Evolutionary conservation across 2,329 filamentous ascomycete genomes (phyloP), one percentile per base, ranked within the genome.

Genomic region (Sarocladium oryzae): DNA sequence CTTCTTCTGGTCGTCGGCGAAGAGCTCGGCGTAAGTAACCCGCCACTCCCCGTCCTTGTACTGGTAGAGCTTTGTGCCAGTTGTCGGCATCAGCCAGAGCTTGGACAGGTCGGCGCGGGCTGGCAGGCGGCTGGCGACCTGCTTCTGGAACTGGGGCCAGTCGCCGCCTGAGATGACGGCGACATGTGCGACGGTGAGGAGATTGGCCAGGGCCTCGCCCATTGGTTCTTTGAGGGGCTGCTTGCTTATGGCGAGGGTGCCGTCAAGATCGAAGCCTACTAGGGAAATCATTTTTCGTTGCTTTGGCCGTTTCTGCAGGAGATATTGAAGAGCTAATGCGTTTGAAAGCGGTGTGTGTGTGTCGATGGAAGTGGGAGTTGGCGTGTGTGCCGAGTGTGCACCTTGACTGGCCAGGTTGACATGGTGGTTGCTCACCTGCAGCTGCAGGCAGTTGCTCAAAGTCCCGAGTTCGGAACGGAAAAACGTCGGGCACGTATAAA

Each of bases 61-160:
- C 21, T 57, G 63, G 58, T 69, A 73, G 8, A 72, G 65, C 33
- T 52, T 49, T 33, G 51, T 52, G 15, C 51, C 43, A 4, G 51
- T 52, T 10, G 68, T 70, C 2, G 69, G 69, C 66, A 71, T 66
- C n/a, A 71, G 60, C 68, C 67, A 71, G 24, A 71, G 62, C 45
- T 61, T 66, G 8, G 63, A 61, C n/a, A 65, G 58, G 51, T 71
- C 58, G 9, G 68, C 64, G 49, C 55, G 58, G 13, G 61, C 33
- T 2, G 67, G 65, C 1, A 70, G 63, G 30, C 66, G 65, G 57
- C 60, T 66, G 11, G 61, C 67, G 32, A 70, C 60, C 55, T 70
- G 68, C 58, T 68, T 69, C 50, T 69, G 54, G 59, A 71, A 69
- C 55, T 71, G 68, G 6, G 64, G 63, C 67, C 67, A 71, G 59